Percentiles rank a stretch among this genome's conserved stretches.
Conservation (phyloP, 2,329 filamentous ascomycete species). For the Fusarium albidum region DNA sequence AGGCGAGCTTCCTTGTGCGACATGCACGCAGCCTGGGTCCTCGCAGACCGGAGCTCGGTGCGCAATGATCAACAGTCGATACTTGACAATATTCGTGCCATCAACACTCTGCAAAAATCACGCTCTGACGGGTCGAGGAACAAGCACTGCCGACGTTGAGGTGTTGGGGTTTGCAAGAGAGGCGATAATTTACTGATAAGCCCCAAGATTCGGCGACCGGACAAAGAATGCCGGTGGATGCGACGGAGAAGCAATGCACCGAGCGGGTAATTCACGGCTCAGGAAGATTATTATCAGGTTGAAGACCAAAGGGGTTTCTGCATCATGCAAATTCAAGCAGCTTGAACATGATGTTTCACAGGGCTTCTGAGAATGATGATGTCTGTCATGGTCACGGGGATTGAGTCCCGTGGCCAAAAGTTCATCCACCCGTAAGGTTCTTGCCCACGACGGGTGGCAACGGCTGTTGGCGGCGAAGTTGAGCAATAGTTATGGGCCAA, state of each 20-base stretch:
- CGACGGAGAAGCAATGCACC: conserved; percentile 15
- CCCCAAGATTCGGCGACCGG: conserved; percentile 23
- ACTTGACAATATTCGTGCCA: too few relatives aligned
- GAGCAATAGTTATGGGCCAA: too few relatives aligned
- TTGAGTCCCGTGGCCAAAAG: conserved; percentile 26
- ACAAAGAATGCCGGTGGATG: conserved; percentile 16
- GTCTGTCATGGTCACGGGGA: conserved; percentile 21
- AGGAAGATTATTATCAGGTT: neutral
- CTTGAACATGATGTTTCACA: neutral
- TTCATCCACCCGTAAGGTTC: neutral
- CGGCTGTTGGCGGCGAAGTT: conserved; percentile 31
- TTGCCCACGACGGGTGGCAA: conserved; percentile 26
- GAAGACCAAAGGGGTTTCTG: neutral
- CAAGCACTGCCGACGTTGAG: neutral
- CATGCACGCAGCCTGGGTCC: conserved; percentile 45
- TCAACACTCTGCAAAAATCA: neutral
- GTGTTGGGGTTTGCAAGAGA: conserved; percentile 17
- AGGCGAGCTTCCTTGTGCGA: conserved; percentile 53
- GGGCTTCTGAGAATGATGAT: neutral
- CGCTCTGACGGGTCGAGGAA: neutral
- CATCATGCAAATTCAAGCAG: neutral
- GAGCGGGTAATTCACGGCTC: neutral
- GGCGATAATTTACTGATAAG: conserved; percentile 46
- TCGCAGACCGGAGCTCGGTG: conserved; percentile 21
- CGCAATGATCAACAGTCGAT: conserved; percentile 32